These are phyloP conservation scores for Sphagnum tenellum DNA, from an alignment of 225 moss, liverwort and hornwort genomes.

Conservation along the genomic window DNA sequence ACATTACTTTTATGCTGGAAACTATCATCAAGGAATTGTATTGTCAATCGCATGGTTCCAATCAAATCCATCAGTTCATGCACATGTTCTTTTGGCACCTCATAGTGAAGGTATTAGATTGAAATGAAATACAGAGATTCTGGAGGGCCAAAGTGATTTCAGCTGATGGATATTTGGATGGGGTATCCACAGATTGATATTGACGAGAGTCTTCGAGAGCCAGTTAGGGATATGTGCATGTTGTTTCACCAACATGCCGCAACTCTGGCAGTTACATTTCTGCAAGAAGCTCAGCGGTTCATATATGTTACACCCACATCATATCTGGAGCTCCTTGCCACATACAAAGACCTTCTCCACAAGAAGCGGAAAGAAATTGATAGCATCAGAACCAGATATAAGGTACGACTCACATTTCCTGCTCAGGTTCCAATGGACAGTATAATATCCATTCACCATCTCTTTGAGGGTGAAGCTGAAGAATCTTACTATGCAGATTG, in stretches of 20 bases:
- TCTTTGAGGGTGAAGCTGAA: no score
- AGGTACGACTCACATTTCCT: slow-evolving; percentile 21
- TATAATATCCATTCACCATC: background rate
- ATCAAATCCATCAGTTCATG: no score
- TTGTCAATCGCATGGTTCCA: no score
- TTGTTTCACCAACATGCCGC: slow-evolving; percentile 60
- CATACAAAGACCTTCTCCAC: slow-evolving; percentile 56
- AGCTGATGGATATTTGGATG: no score
- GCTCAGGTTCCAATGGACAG: background rate
- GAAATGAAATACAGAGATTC: no score
- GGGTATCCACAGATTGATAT: slow-evolving; percentile 24
- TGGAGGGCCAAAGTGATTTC: no score
- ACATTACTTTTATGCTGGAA: no score
- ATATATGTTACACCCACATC: slow-evolving; percentile 76
- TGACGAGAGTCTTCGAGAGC: slow-evolving; percentile 23
- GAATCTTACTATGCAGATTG: slow-evolving; percentile 27
- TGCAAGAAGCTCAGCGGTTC: slow-evolving; percentile 58
- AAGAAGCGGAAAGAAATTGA: slow-evolving; percentile 51
- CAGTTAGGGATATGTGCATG: slow-evolving; percentile 67
- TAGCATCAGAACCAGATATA: slow-evolving; percentile 42
- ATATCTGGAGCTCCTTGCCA: slow-evolving; percentile 57
- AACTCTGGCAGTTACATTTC: slow-evolving; percentile 24
- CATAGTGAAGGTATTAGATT: no score
- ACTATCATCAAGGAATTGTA: no score
- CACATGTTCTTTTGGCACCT: no score